These are phyloP conservation scores for Diaporthe humulicola DNA, from an alignment of 2,329 filamentous ascomycete genomes.

Conservation along the genomic window DNA sequence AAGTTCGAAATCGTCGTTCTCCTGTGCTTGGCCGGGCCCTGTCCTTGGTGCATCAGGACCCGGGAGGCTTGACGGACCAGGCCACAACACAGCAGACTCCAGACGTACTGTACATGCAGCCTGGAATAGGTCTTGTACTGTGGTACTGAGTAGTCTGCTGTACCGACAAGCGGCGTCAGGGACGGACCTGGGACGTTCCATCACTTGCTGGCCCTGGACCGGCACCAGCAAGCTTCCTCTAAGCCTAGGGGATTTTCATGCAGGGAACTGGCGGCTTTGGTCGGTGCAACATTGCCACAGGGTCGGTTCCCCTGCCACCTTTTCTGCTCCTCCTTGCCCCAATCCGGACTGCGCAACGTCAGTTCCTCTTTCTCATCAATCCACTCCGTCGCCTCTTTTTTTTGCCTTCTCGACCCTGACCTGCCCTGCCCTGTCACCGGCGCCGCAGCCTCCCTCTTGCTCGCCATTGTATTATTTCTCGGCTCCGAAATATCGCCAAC, in stretches of 20 bases:
- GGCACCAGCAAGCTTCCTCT: constrained; percentile 34
- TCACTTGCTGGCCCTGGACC: constrained; percentile 29
- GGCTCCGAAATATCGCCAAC: constrained; percentile 17
- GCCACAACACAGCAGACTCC: background rate
- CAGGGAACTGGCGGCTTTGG: constrained; percentile 36
- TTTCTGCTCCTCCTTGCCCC: constrained; percentile 35
- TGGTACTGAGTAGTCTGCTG: background rate
- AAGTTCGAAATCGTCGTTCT: background rate
- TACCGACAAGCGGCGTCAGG: constrained; percentile 33
- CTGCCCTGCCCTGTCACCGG: constrained; percentile 4
- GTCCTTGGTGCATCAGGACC: background rate
- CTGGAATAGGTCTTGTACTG: background rate
- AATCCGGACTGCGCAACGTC: constrained; percentile 38
- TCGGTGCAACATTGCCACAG: constrained; percentile 41
- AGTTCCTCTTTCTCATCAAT: constrained; percentile 32
- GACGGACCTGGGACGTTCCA: constrained; percentile 38
- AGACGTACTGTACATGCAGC: background rate
- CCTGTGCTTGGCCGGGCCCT: background rate
- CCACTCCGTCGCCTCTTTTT: constrained; percentile 10
- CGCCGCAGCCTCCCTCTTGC: constrained; percentile 18
- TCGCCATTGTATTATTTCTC: constrained; percentile 29
- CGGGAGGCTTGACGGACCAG: background rate
- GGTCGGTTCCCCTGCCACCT: constrained; percentile 41
- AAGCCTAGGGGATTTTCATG: constrained; percentile 38
- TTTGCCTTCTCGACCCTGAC: constrained; percentile 20